Base-by-base conservation (phyloP, 129 eudicot genomes). In the Scalesia atractyloides region DNA sequence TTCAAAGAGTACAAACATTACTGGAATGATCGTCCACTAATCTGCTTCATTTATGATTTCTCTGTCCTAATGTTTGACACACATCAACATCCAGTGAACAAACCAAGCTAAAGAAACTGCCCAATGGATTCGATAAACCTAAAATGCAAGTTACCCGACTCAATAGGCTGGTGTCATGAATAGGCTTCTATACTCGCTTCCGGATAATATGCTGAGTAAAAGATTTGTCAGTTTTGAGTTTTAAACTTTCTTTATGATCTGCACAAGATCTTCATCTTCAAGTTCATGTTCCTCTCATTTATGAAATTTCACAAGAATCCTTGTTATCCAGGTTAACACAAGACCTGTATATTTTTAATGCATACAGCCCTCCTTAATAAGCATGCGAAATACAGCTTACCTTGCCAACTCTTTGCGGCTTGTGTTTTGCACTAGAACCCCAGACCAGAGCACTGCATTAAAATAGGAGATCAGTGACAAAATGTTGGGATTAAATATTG, bases 391-490 rank as follows among this genome's bases (percentile, higher is more conserved):
- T 39, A 19, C 4, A 11, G 67, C 65, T 71, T 82, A 91, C 99
- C 96, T 79, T 95, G 75, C 99, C 99, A 33, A 95, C 99, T 79
- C 97, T 95, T 81, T 95, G 99, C 16, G 99, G 99, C 85, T 91
- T 95, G 87, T 95, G 99, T 74, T 95, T 95, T 57, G 82, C 99
- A 78, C 99, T 95, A 18, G 99, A 95, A 20, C 99, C 99, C 99
- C 99, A 95, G 64, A 95, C 99, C 72, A 95, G 68, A 36, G 97
- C 99, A 76, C 99, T 95, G 88, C 84, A 81, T 48, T 37, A 66
- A 15, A 16, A 1, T 8, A 77, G 17, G 46, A 63, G 41, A 80
- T 70, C 30, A 66, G 37, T 3, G 30, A 75, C 36, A 64, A 30
- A 18, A 34, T 2, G 0, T 5, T 5, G 26, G 44, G 5, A 18